Evolutionary conservation across 2,329 filamentous ascomycete species (phyloP).

Genomic region (Colletotrichum graminicola): DNA sequence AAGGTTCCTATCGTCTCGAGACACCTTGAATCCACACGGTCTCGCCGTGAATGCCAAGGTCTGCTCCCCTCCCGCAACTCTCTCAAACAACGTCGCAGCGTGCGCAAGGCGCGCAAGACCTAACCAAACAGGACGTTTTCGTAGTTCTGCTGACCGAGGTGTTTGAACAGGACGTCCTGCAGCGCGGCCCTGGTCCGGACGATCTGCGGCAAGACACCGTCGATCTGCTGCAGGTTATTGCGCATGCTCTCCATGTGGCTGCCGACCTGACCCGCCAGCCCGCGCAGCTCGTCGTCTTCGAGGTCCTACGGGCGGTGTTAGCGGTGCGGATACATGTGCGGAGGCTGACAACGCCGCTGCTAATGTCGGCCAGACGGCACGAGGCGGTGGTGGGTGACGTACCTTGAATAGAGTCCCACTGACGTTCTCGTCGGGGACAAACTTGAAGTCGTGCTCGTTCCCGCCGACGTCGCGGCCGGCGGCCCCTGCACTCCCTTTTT

Average conservation of each 20-base stretch:
- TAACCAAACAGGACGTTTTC: conserved; percentile 62
- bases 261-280: conserved; percentile 61
- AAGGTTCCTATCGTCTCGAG: not conserved
- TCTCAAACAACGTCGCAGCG: not conserved
- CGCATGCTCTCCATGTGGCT: conserved; percentile 69
- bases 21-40: not conserved
- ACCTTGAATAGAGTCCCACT: conserved; percentile 49
- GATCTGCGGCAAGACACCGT: conserved; percentile 64
- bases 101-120: not conserved
- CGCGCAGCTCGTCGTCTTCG: conserved; percentile 58
- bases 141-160: conserved; percentile 60
- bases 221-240: conserved; percentile 66
- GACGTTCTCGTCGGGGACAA: conserved; percentile 38
- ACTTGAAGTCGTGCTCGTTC: conserved; percentile 37
- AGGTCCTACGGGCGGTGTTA: conserved; percentile 49
- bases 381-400: not conserved
- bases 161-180: conserved; percentile 60
- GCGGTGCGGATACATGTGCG: not conserved
- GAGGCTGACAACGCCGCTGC: not conserved
- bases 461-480: conserved; percentile 13
- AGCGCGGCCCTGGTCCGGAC: conserved; percentile 61
- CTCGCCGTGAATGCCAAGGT: not conserved
- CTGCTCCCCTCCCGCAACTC: not conserved
- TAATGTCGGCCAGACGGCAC: not conserved
- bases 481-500: conserved; percentile 38